Conservation (phyloP, 495 filamentous ascomycete genomes). For the Massariosphaeria phaeospora region DNA sequence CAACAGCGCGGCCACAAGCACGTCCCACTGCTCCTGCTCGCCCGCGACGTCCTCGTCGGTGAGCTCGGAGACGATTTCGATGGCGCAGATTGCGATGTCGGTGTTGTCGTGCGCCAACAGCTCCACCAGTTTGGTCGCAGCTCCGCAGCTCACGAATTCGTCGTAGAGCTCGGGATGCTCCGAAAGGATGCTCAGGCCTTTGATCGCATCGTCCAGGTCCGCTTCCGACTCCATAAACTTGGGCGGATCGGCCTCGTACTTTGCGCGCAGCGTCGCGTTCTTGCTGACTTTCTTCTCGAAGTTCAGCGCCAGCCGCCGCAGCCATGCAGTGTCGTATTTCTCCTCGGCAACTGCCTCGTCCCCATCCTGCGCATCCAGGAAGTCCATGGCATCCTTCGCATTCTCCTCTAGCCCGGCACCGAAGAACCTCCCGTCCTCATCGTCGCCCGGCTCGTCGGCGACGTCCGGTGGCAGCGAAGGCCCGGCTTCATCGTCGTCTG, state of each 20-base stretch:
- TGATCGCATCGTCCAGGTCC: slow-evolving; percentile 86
- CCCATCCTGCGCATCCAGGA: slow-evolving; percentile 65
- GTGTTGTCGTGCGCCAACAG: slow-evolving; percentile 93
- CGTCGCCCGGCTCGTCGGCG: slow-evolving; percentile 61
- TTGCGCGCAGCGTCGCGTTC: slow-evolving; percentile 88
- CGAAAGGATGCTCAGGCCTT: slow-evolving; percentile 77
- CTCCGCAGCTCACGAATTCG: slow-evolving; percentile 77
- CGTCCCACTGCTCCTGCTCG: slow-evolving; percentile 76
- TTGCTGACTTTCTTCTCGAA: slow-evolving; percentile 89
- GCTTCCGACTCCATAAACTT: slow-evolving; percentile 87
- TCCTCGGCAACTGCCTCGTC: slow-evolving; percentile 57
- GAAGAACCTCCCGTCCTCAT: slow-evolving; percentile 92
- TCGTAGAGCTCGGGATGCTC: slow-evolving; percentile 82
- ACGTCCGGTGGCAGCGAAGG: slow-evolving; percentile 60
- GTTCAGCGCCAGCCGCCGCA: slow-evolving; percentile 71
- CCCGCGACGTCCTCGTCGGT: slow-evolving; percentile 92
- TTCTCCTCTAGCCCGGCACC: slow-evolving; percentile 80
- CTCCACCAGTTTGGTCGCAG: slow-evolving; percentile 67
- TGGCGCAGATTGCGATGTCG: slow-evolving; percentile 87
- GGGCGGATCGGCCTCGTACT: slow-evolving; percentile 76
- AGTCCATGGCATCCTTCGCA: slow-evolving; percentile 84
- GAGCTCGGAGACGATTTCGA: slow-evolving; percentile 87
- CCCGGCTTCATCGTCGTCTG: slow-evolving; percentile 59
- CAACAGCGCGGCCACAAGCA: slow-evolving; percentile 71
- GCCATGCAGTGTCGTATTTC: slow-evolving; percentile 78